These are phyloP conservation scores for Trichomonas tenax DNA, from an alignment of 208 protist species.

Conservation along the genomic window DNA sequence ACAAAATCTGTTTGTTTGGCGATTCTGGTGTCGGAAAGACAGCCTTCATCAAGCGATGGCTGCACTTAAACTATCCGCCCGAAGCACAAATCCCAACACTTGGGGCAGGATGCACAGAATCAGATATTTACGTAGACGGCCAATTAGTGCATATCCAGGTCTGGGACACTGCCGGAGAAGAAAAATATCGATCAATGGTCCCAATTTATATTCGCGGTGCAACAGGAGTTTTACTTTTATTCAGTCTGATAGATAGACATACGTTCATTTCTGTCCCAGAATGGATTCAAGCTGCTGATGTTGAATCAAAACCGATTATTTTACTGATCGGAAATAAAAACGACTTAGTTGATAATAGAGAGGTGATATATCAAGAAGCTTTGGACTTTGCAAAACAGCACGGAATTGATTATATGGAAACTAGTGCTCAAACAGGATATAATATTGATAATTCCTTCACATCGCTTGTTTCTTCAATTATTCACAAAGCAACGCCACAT, in stretches of 20 bases:
- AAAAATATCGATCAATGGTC: neutral
- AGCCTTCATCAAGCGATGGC: neutral
- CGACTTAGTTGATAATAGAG: neutral
- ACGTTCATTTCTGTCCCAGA: neutral
- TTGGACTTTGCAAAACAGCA: neutral
- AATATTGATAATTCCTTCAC: neutral
- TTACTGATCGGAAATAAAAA: neutral
- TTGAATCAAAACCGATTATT: neutral
- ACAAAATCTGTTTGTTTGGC: neutral
- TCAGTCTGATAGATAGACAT: neutral
- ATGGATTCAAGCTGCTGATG: neutral
- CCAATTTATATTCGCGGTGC: neutral
- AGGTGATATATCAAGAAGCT: neutral
- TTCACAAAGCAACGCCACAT: neutral
- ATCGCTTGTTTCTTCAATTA: neutral
- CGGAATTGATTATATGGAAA: neutral
- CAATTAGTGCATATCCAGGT: neutral
- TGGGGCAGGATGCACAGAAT: neutral
- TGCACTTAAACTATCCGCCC: neutral
- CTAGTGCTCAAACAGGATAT: neutral
- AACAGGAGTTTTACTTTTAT: neutral
- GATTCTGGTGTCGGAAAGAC: constrained; percentile 5
- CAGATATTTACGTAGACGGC: neutral
- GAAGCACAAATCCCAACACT: neutral
- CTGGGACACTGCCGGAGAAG: neutral